These are phyloP conservation scores for Diplodia intermedia DNA, from an alignment of 2,329 filamentous ascomycete genomes.

Conservation along the genomic window DNA sequence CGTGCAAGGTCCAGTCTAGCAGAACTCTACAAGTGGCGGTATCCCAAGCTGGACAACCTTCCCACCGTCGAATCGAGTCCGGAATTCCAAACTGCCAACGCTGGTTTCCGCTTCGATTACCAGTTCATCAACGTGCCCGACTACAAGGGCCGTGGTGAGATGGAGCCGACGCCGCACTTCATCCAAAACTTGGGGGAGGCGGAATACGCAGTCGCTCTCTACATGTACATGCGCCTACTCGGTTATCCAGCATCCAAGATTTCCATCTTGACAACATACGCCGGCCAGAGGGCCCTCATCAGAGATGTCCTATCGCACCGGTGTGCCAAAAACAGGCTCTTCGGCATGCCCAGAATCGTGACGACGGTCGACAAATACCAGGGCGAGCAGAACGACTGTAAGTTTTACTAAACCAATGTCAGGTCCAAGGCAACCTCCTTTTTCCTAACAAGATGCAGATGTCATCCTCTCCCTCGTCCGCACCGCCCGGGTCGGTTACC, in stretches of 20 bases:
- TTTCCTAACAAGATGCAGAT: conserved; percentile 60
- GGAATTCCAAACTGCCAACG: conserved; percentile 83
- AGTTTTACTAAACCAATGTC: conserved; percentile 50
- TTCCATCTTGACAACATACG: conserved; percentile 90
- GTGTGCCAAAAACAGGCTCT: conserved; percentile 82
- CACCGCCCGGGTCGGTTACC: conserved; percentile 86
- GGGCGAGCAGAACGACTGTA: conserved; percentile 98
- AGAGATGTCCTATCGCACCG: conserved; percentile 84
- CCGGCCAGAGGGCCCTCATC: conserved; percentile 87
- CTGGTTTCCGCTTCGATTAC: conserved; percentile 91
- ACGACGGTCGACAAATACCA: conserved; percentile 99
- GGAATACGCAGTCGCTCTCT: conserved; percentile 94
- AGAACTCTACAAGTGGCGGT: conserved; percentile 91
- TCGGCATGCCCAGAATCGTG: conserved; percentile 87
- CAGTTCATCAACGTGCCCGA: conserved; percentile 96
- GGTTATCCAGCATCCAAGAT: conserved; percentile 87
- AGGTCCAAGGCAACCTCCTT: not conserved
- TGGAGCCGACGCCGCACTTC: conserved; percentile 90
- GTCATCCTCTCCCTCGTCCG: conserved; percentile 92
- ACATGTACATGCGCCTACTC: conserved; percentile 95
- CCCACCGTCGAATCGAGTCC: conserved; percentile 71
- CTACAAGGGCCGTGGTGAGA: conserved; percentile 89
- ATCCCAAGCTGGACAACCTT: conserved; percentile 79
- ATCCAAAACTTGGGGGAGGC: conserved; percentile 96
- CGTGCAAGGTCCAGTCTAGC: conserved; percentile 87